Evolutionary conservation across 2,329 filamentous ascomycete genomes (phyloP).

Genomic region (Claviceps sp.): DNA sequence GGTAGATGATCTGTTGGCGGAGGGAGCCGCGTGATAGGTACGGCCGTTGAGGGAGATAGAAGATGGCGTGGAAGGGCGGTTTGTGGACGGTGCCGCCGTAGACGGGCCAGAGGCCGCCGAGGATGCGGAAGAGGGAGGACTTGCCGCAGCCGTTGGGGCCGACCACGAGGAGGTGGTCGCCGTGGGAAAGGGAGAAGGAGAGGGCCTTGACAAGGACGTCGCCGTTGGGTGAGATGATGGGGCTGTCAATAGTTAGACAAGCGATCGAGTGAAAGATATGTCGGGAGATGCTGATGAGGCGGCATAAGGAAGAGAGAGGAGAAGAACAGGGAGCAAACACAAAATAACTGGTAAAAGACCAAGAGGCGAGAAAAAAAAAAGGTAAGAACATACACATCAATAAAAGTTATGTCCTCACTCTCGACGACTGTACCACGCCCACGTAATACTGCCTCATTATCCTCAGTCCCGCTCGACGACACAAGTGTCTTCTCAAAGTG

Average conservation of each 20-base stretch:
- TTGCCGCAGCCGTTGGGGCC: slow-evolving; percentile 97
- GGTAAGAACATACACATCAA: slow-evolving; percentile 48
- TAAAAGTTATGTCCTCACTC: slow-evolving; percentile 72
- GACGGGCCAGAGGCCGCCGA: slow-evolving; percentile 93
- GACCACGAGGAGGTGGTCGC: slow-evolving; percentile 86
- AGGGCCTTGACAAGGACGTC: slow-evolving; percentile 79
- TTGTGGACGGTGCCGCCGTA: slow-evolving; percentile 91
- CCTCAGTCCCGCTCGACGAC: slow-evolving; percentile 68
- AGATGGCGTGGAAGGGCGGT: slow-evolving; percentile 83
- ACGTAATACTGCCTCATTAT: slow-evolving; percentile 70
- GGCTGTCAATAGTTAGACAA: slow-evolving; percentile 26
- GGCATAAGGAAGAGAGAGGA: too few species aligned
- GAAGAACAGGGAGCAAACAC: too few species aligned
- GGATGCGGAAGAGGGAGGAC: slow-evolving; percentile 87
- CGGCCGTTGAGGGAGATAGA: slow-evolving; percentile 93
- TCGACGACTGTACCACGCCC: slow-evolving; percentile 73
- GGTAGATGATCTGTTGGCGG: slow-evolving; percentile 95
- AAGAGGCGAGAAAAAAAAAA: neutral
- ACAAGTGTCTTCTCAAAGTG: slow-evolving; percentile 95
- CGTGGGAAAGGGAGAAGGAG: slow-evolving; percentile 73
- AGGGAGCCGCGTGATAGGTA: slow-evolving; percentile 85
- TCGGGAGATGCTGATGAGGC: too few species aligned
- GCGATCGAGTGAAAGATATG: neutral
- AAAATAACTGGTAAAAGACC: neutral
- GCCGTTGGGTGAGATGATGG: slow-evolving; percentile 93